phyloP scores from a whole-genome alignment of 768 basidiomycete genomes.

The Tephrocybe sp. region DNA sequence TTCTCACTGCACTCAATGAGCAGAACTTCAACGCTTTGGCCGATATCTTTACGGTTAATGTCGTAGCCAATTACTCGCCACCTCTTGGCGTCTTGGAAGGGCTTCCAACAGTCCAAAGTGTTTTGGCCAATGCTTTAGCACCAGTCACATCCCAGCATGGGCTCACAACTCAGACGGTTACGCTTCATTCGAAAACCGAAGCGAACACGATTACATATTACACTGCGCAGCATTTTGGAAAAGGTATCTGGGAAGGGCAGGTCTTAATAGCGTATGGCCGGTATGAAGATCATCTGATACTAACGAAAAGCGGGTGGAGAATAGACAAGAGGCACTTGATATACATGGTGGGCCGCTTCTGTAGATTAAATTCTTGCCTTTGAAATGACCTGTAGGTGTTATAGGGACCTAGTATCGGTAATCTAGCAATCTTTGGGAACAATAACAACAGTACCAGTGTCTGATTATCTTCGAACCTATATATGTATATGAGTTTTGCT shows the following conservation, averaged over 20 bases:
- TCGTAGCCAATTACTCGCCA: neutral
- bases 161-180: neutral
- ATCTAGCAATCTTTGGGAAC: neutral
- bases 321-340: neutral
- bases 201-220: neutral
- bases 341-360: neutral
- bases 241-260: neutral
- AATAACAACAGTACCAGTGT: neutral
- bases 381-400: neutral
- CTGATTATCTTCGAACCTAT: no score
- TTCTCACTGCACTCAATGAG: neutral
- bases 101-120: neutral
- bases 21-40: neutral
- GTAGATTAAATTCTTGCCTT: neutral
- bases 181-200: neutral
- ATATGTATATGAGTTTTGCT: no score
- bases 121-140: neutral
- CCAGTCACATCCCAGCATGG: neutral
- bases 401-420: neutral
- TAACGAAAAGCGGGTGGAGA: neutral
- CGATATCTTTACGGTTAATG: neutral
- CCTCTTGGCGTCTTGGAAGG: neutral
- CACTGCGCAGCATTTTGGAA: neutral
- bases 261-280: neutral
- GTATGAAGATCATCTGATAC: neutral